phyloP scores from a whole-genome alignment of 257 asterid genomes.

The Solanum bukasovii region DNA sequence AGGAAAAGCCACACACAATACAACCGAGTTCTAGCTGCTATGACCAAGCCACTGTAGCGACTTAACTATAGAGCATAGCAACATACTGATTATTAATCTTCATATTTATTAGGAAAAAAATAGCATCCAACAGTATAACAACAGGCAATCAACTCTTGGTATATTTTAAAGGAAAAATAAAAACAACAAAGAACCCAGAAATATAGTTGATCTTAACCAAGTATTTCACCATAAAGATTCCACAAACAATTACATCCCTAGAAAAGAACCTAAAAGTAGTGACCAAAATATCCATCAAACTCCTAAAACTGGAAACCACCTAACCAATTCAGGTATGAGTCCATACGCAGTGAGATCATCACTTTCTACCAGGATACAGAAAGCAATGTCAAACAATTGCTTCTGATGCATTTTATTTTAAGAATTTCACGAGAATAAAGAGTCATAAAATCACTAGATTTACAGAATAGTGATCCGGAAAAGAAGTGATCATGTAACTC shows the following conservation, averaged over 20 bases:
- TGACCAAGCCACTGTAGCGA: background rate
- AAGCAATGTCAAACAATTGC: background rate
- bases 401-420: background rate
- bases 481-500: constrained; percentile 20
- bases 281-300: background rate
- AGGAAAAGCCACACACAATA: background rate
- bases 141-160: background rate
- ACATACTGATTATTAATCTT: background rate
- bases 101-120: background rate
- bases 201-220: background rate
- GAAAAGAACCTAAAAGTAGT: background rate
- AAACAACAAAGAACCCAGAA: background rate
- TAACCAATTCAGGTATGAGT: background rate
- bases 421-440: background rate
- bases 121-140: background rate
- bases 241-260: too few species aligned
- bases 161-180: background rate
- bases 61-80: background rate
- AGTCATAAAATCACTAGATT: background rate
- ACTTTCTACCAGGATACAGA: background rate
- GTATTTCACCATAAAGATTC: background rate
- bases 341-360: background rate
- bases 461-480: background rate
- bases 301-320: background rate
- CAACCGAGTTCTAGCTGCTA: background rate